Conservation (phyloP, 108 stramenopile genomes). For the Cylindrotheca closterium region DNA sequence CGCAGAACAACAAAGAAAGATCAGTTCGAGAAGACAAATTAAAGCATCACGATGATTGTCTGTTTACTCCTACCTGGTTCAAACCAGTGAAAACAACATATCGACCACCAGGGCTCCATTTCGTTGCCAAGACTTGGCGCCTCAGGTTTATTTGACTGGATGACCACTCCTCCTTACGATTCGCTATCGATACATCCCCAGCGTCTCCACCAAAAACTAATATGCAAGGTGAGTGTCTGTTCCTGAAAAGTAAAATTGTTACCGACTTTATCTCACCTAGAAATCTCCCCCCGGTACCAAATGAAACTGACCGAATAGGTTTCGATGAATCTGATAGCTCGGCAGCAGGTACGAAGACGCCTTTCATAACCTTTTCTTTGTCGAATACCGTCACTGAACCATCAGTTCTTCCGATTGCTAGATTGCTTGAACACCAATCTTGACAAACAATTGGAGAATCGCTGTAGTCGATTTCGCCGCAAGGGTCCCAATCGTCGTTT, state of each 20-base stretch:
- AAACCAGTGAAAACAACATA: conserved; percentile 27
- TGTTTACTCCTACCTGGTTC: background rate
- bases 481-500: conserved; percentile 22
- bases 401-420: conserved; percentile 43
- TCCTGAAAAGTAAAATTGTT: background rate
- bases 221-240: background rate
- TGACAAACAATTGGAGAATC: conserved; percentile 28
- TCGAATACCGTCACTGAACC: conserved; percentile 43
- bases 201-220: conserved; percentile 21
- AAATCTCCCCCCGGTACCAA: conserved; percentile 24
- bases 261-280: conserved; percentile 3
- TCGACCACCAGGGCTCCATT: conserved; percentile 44
- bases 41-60: background rate
- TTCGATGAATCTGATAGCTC: conserved; percentile 10
- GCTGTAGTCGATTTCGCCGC: conserved; percentile 38
- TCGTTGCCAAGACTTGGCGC: conserved; percentile 14
- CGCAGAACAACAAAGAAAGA: background rate
- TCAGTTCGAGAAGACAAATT: background rate
- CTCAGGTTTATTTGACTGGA: conserved; percentile 26
- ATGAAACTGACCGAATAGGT: conserved; percentile 31
- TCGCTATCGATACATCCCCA: conserved; percentile 23
- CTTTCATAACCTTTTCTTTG: conserved; percentile 30
- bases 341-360: conserved; percentile 26
- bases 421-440: conserved; percentile 36
- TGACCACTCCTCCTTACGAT: conserved; percentile 35